These are phyloP conservation scores for Glonium stellatum DNA, from an alignment of 495 filamentous ascomycete species.

Conservation along the genomic window DNA sequence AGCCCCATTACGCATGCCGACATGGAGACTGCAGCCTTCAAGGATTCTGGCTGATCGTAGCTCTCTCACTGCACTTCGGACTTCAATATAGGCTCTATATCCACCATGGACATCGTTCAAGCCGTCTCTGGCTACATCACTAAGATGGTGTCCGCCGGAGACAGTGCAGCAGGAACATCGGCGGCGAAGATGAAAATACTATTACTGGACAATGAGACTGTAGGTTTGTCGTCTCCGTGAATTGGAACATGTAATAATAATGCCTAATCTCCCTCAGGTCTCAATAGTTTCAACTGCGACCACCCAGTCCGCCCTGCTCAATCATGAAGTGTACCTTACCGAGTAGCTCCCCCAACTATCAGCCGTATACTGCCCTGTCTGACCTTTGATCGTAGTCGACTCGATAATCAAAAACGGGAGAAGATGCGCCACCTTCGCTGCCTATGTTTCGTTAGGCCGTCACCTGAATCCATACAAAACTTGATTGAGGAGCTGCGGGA, in stretches of 20 bases:
- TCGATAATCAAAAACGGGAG: slow-evolving; percentile 85
- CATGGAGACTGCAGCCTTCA: neutral
- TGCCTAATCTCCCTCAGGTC: slow-evolving; percentile 45
- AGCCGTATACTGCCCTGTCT: slow-evolving; percentile 9
- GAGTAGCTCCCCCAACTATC: slow-evolving; percentile 45
- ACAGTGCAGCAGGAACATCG: slow-evolving; percentile 57
- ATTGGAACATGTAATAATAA: neutral
- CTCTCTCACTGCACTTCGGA: neutral
- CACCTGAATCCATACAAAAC: slow-evolving; percentile 81
- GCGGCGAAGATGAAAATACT: slow-evolving; percentile 98
- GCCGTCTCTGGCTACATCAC: slow-evolving; percentile 92
- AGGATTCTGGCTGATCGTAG: neutral
- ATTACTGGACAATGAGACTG: slow-evolving; percentile 88
- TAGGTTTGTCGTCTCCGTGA: slow-evolving; percentile 42
- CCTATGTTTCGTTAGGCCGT: slow-evolving; percentile 86
- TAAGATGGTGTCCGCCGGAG: slow-evolving; percentile 90
- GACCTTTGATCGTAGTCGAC: slow-evolving; percentile 44
- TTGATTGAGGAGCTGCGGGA: slow-evolving; percentile 94
- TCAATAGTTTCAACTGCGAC: slow-evolving; percentile 89
- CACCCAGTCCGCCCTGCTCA: slow-evolving; percentile 91
- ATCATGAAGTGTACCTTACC: slow-evolving; percentile 95
- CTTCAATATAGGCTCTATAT: neutral
- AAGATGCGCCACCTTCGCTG: slow-evolving; percentile 97
- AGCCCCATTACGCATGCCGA: neutral
- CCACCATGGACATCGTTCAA: slow-evolving; percentile 80